Conservation (phyloP, 2,329 filamentous ascomycete species). For the Pseudonectria foliicola region DNA sequence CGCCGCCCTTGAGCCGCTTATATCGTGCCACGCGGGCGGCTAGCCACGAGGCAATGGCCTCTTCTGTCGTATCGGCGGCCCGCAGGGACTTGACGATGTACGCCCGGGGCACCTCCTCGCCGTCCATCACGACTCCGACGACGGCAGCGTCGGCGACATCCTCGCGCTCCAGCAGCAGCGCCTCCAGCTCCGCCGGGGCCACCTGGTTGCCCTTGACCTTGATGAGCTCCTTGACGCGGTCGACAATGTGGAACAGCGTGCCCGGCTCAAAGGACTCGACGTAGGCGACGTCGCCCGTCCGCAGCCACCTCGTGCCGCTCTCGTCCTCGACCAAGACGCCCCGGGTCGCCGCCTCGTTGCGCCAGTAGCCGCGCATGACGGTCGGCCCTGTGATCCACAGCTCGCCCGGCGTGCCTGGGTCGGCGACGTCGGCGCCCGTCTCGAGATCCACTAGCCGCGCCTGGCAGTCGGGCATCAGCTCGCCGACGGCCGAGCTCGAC, state of each 20-base stretch:
- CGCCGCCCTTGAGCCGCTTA: constrained; percentile 63
- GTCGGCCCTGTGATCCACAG: constrained; percentile 67
- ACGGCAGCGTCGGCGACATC: constrained; percentile 57
- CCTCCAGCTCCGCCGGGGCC: constrained; percentile 45
- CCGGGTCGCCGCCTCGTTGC: constrained; percentile 58
- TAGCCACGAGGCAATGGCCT: constrained; percentile 57
- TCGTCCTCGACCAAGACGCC: constrained; percentile 44
- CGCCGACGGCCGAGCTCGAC: constrained; percentile 19
- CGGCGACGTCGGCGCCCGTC: constrained; percentile 43
- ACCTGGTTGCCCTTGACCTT: constrained; percentile 56
- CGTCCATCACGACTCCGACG: constrained; percentile 48
- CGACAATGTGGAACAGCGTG: constrained; percentile 57
- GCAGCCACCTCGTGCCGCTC: constrained; percentile 56
- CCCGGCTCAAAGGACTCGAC: constrained; percentile 50
- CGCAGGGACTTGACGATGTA: constrained; percentile 43
- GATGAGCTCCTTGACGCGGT: constrained; percentile 62
- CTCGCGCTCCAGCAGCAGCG: constrained; percentile 29
- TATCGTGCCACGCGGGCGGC: constrained; percentile 54
- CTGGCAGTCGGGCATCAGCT: constrained; percentile 36
- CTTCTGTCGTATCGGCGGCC: constrained; percentile 11
- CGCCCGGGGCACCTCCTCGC: constrained; percentile 54
- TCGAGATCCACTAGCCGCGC: constrained; percentile 58
- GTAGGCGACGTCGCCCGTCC: constrained; percentile 68
- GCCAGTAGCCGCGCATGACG: constrained; percentile 72
- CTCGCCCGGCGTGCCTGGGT: constrained; percentile 54